These are phyloP conservation scores for Eimeria sp. DNA, from an alignment of 169 alveolate species.

Conservation along the genomic window DNA sequence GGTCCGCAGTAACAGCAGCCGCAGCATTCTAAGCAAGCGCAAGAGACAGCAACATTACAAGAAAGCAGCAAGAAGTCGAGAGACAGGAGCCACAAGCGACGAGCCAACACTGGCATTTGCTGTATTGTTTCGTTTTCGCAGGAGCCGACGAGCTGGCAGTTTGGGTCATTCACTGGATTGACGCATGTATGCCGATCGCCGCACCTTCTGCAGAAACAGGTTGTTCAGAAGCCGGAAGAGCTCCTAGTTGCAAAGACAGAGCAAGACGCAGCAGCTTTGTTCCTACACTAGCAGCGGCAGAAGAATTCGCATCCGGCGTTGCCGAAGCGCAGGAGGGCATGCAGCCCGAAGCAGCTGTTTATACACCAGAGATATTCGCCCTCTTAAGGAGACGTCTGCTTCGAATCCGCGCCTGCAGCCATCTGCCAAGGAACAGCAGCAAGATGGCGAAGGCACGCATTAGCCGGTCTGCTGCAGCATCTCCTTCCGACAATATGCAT, in stretches of 20 bases:
- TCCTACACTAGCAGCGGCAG: conserved; percentile 15
- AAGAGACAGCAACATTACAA: not conserved
- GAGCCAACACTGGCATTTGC: not conserved
- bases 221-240: not conserved
- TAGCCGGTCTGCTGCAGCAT: not conserved
- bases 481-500: not conserved
- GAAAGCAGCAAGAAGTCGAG: not conserved
- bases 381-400: conserved; percentile 62
- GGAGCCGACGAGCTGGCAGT: conserved; percentile 62
- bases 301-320: not conserved
- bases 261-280: not conserved
- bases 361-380: conserved; percentile 25
- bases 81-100: not conserved
- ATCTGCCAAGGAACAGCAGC: conserved; percentile 1
- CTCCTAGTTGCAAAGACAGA: not conserved
- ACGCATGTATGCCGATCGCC: not conserved
- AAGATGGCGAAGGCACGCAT: not conserved
- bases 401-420: conserved; percentile 70
- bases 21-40: not conserved
- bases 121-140: not conserved
- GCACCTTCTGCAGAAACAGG: not conserved
- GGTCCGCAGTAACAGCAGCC: conserved; percentile 43
- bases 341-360: conserved; percentile 13
- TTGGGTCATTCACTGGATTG: conserved; percentile 49
- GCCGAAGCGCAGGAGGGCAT: not conserved